phyloP scores from a whole-genome alignment of 176 grass and related monocot genomes.

The Saccharum spontaneum region DNA sequence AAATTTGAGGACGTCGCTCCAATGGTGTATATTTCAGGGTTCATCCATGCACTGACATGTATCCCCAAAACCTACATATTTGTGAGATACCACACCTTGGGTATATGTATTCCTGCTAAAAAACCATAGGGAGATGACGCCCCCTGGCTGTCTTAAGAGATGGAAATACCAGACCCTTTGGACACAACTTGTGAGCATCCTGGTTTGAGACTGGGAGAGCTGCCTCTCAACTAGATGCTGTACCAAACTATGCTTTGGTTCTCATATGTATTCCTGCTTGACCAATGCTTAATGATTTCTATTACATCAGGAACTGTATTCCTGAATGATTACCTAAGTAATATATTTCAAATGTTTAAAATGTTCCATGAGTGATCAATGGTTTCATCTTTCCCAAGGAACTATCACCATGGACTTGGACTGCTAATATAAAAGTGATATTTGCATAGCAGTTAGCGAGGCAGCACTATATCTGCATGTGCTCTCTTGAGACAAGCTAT shows the following conservation, averaged over 20 bases:
- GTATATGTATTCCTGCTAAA: conserved; percentile 1
- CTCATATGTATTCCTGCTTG: background rate
- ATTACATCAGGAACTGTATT: conserved; percentile 21
- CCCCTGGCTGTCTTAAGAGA: background rate
- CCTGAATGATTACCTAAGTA: conserved; percentile 1
- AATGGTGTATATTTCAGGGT: background rate
- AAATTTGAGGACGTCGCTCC: background rate
- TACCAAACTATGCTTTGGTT: background rate
- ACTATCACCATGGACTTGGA: background rate
- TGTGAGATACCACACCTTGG: background rate
- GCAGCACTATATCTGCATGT: background rate
- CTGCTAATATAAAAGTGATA: background rate
- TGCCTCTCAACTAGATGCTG: background rate
- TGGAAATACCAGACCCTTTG: background rate
- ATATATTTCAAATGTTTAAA: background rate
- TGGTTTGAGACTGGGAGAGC: background rate
- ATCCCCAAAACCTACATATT: background rate
- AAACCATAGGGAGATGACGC: background rate
- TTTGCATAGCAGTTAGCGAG: background rate
- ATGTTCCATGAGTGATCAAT: background rate
- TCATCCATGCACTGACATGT: background rate
- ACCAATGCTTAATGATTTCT: background rate
- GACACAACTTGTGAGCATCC: background rate
- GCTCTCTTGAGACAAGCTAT: background rate
- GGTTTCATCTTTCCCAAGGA: background rate